Conservation (phyloP, 345 rosid genomes). For the Psidium friedrichsthalianum region DNA sequence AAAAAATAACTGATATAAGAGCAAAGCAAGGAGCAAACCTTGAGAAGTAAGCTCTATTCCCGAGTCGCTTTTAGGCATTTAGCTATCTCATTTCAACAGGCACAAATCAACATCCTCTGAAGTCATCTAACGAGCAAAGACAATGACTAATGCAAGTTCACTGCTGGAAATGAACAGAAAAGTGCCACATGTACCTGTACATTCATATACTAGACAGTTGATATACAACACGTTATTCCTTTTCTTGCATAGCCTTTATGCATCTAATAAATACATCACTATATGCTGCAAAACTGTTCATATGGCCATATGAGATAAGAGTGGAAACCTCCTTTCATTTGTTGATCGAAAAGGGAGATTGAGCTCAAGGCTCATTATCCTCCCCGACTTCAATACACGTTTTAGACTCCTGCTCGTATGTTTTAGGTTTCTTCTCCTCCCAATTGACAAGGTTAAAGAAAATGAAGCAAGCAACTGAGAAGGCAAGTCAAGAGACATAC, state of each 20-base stretch:
- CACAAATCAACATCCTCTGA: not conserved
- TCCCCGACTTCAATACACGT: not conserved
- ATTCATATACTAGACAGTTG: not conserved
- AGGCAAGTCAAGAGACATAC: slow-evolving; percentile 28
- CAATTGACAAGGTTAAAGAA: not conserved
- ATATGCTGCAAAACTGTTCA: not conserved
- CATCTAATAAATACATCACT: not conserved
- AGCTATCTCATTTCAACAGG: not conserved
- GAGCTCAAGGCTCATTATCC: not conserved
- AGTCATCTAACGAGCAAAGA: not conserved
- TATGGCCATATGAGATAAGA: not conserved
- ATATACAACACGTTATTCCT: not conserved
- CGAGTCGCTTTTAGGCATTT: not conserved
- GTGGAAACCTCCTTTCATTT: not conserved
- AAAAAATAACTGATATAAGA: not conserved
- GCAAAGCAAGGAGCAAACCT: not conserved
- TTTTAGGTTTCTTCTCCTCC: not conserved
- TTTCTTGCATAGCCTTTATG: not conserved
- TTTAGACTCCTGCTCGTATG: not conserved
- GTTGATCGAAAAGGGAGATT: not conserved
- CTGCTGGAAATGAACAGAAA: not conserved
- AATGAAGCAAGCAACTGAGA: not conserved
- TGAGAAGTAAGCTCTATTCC: not conserved
- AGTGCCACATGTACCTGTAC: not conserved
- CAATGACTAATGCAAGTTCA: not conserved